Conservation (phyloP, 768 basidiomycete genomes). For the Leccinellum luteum region DNA sequence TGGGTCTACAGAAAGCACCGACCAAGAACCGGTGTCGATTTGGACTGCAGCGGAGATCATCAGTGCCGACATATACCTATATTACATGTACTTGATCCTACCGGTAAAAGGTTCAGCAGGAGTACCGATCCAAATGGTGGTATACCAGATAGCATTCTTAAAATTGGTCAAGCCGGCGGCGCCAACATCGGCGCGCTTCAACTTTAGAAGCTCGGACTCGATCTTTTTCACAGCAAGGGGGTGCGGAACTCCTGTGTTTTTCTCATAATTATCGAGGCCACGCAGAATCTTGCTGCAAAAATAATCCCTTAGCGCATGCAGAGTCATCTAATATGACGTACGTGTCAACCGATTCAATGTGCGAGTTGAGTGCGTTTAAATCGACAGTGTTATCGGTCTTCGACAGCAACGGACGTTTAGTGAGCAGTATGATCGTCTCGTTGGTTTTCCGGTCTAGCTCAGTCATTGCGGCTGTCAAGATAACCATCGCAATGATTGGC, state of each 20-base stretch:
- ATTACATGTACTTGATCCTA: background rate
- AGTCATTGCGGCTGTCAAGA: background rate
- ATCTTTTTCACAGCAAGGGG: background rate
- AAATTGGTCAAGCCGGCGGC: background rate
- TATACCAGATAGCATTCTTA: background rate
- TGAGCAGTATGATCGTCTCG: background rate
- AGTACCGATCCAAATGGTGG: background rate
- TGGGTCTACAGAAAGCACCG: background rate
- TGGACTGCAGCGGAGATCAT: background rate
- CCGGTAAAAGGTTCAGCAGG: background rate
- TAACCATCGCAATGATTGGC: background rate
- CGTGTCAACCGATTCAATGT: background rate
- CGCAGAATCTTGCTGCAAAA: background rate
- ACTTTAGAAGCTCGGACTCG: background rate
- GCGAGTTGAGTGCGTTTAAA: background rate
- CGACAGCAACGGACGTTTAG: background rate
- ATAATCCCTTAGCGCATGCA: background rate
- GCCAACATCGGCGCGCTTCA: background rate
- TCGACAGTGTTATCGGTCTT: background rate
- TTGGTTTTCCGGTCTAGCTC: background rate
- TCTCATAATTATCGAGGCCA: background rate
- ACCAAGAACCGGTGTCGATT: background rate
- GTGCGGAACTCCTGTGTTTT: background rate
- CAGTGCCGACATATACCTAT: background rate
- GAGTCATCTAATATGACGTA: background rate